Evolutionary conservation across 2,329 filamentous ascomycete species (phyloP).

Genomic region (Chaetomiaceae sp.): DNA sequence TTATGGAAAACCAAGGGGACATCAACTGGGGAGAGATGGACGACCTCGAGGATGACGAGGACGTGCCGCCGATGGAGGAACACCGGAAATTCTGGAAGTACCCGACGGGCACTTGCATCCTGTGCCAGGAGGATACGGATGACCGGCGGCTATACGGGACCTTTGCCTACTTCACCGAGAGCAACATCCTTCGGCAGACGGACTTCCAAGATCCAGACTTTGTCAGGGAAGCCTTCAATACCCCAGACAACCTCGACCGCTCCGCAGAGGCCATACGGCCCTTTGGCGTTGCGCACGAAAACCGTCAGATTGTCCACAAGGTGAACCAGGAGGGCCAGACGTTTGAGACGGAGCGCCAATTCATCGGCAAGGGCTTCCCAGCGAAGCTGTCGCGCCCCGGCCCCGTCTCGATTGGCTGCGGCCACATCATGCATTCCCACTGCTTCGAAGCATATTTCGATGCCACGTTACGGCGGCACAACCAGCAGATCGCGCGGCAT

Average conservation of each 20-base stretch:
- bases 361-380: constrained; percentile 85
- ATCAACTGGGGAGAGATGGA: constrained; percentile 86
- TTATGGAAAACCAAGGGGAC: constrained; percentile 80
- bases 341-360: constrained; percentile 70
- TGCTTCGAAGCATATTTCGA: constrained; percentile 92
- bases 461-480: constrained; percentile 77
- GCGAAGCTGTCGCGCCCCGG: constrained; percentile 61
- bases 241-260: constrained; percentile 75
- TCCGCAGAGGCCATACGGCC: constrained; percentile 79
- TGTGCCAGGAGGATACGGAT: constrained; percentile 94
- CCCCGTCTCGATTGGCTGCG: constrained; percentile 84
- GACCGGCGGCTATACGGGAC: constrained; percentile 87
- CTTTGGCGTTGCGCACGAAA: constrained; percentile 86
- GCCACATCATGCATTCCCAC: constrained; percentile 96
- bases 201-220: constrained; percentile 76
- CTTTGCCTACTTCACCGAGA: constrained; percentile 84
- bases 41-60: constrained; percentile 67
- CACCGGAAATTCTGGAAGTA: constrained; percentile 81
- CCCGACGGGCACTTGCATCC: constrained; percentile 85
- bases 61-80: constrained; percentile 53
- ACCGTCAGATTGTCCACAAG: constrained; percentile 71
- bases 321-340: constrained; percentile 66
- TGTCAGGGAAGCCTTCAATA: constrained; percentile 74
- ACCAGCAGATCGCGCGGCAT: constrained; percentile 87
- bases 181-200: constrained; percentile 80